These are phyloP conservation scores for Viola odorata DNA, from an alignment of 345 rosid species.

Conservation along the genomic window DNA sequence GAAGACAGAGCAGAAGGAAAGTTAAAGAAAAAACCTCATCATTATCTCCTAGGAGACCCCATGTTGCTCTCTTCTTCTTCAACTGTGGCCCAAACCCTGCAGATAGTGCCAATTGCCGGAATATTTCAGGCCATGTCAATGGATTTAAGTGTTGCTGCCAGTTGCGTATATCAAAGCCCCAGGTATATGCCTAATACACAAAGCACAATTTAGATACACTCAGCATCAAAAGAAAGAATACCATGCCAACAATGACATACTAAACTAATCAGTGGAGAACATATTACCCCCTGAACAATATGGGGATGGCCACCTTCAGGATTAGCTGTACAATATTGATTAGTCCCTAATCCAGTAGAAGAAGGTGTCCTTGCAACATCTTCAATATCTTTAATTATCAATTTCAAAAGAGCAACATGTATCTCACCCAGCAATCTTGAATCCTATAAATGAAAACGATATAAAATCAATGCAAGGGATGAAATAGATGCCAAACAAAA, in stretches of 20 bases:
- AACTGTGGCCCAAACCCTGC: conserved; percentile 88
- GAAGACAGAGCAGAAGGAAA: background rate
- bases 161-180: conserved; percentile 96
- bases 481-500: conserved; percentile 9
- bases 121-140: conserved; percentile 93
- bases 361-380: conserved; percentile 90
- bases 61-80: conserved; percentile 47
- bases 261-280: conserved; percentile 10
- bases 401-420: conserved; percentile 76
- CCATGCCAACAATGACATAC: conserved; percentile 3
- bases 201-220: conserved; percentile 5
- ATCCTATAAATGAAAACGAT: conserved; percentile 50
- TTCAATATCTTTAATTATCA: conserved; percentile 82
- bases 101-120: conserved; percentile 83
- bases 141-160: conserved; percentile 89
- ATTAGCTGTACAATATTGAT: conserved; percentile 70
- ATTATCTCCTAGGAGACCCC: conserved; percentile 41
- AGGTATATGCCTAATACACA: conserved; percentile 70
- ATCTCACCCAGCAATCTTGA: conserved; percentile 93
- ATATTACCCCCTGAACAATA: conserved; percentile 90
- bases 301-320: conserved; percentile 99
- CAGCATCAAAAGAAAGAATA: conserved; percentile 16
- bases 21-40: conserved; percentile 50
- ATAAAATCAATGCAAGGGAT: conserved; percentile 12
- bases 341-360: conserved; percentile 66